Conservation (phyloP, 1,284 basidiomycete genomes). For the Psilocybe mexicana region DNA sequence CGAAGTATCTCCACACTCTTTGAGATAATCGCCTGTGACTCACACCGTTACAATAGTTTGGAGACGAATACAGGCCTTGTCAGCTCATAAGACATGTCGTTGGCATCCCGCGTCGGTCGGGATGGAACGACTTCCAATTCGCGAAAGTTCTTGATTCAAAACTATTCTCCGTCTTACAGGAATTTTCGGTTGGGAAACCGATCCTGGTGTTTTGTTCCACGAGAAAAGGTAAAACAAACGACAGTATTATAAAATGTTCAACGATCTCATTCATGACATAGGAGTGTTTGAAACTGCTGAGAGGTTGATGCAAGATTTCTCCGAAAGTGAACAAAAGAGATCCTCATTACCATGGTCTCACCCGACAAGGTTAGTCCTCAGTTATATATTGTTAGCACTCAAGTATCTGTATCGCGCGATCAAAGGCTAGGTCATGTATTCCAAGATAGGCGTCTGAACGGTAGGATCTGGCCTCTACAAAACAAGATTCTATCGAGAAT, state of each 20-base stretch:
- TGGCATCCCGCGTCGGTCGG: constrained; percentile 56
- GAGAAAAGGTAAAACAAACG: constrained; percentile 61
- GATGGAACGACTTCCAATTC: constrained; percentile 83
- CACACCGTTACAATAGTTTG: constrained; percentile 60
- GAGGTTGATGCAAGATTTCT: constrained; percentile 71
- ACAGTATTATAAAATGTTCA: background rate
- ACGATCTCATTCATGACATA: constrained; percentile 24
- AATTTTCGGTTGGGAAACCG: constrained; percentile 75
- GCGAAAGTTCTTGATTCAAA: constrained; percentile 72
- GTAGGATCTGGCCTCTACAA: constrained; percentile 33
- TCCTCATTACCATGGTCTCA: constrained; percentile 65
- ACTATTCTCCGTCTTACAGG: constrained; percentile 69
- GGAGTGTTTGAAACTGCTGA: constrained; percentile 75
- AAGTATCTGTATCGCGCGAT: background rate
- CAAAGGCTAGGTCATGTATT: constrained; percentile 56
- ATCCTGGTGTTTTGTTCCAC: constrained; percentile 87
- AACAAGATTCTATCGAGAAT: background rate
- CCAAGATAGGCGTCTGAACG: constrained; percentile 60
- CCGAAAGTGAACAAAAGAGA: constrained; percentile 51
- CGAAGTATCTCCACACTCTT: constrained; percentile 49
- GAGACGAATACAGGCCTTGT: constrained; percentile 88
- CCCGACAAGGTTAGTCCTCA: constrained; percentile 44
- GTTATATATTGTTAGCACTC: background rate
- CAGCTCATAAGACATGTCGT: constrained; percentile 74
- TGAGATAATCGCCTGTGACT: background rate